Conservation (phyloP, 305 asterid species). For the Fraxinus latifolia region DNA sequence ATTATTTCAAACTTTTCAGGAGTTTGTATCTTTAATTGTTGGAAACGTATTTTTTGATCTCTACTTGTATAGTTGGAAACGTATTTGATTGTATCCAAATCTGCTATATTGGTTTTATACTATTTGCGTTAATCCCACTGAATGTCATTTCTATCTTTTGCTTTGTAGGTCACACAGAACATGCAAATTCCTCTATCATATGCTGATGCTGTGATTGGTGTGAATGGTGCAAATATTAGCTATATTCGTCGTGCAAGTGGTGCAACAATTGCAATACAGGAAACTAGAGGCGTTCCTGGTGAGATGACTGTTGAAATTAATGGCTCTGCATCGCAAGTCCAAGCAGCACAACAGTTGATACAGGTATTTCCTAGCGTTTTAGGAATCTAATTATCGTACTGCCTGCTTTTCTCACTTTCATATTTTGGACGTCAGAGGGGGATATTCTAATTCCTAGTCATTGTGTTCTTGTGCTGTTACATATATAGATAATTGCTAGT, state of each 20-base stretch:
- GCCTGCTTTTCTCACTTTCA: background rate
- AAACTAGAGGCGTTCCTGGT: conserved; percentile 66
- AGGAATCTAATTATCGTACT: background rate
- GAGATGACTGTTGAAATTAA: conserved; percentile 88
- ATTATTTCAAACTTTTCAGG: background rate
- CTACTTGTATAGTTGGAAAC: background rate
- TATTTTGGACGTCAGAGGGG: background rate
- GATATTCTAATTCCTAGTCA: background rate
- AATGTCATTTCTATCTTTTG: conserved; percentile 20
- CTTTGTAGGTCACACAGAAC: conserved; percentile 56
- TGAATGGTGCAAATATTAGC: conserved; percentile 74
- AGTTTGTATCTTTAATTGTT: background rate
- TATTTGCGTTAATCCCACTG: background rate
- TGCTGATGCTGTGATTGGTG: conserved; percentile 82
- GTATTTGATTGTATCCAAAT: background rate
- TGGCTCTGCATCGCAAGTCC: conserved; percentile 81
- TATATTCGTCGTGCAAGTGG: conserved; percentile 86
- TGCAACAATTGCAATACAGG: conserved; percentile 76
- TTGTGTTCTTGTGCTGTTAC: background rate
- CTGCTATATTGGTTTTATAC: background rate
- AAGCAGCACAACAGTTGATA: conserved; percentile 75
- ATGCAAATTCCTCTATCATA: conserved; percentile 71
- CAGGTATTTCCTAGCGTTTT: conserved; percentile 44
- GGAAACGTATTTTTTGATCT: background rate
- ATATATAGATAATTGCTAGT: background rate